phyloP scores from a whole-genome alignment of 805 yeast genomes.

The Ogataea paraovalis region DNA sequence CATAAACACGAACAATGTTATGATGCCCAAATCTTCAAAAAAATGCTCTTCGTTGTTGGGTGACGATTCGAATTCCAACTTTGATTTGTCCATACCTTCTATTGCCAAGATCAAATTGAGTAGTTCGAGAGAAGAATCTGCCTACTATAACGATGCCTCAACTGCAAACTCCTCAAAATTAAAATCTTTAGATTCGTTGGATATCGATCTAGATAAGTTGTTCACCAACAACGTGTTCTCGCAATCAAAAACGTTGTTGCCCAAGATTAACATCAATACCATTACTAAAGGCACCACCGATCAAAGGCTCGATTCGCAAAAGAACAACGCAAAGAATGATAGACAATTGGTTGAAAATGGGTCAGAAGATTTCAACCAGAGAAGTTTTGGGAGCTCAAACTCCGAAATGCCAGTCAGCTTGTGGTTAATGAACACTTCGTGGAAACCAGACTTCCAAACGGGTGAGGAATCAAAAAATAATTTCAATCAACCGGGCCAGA shows the following conservation, averaged over 20 bases:
- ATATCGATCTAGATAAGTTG: slow-evolving; percentile 20
- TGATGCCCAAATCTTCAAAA: slow-evolving; percentile 8
- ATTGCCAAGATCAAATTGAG: slow-evolving; percentile 11
- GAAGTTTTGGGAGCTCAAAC: neutral
- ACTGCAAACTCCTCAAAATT: slow-evolving; percentile 4
- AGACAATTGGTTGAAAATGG: neutral
- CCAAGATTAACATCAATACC: slow-evolving; percentile 15
- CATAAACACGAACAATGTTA: slow-evolving; percentile 10
- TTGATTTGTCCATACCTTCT: slow-evolving; percentile 7
- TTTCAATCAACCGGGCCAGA: neutral
- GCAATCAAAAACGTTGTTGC: slow-evolving; percentile 15
- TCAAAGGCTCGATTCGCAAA: neutral
- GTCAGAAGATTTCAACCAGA: neutral
- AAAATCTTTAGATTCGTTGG: slow-evolving; percentile 12
- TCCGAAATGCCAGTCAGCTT: slow-evolving; percentile 14
- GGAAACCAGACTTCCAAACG: slow-evolving; percentile 16
- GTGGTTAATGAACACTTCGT: slow-evolving; percentile 18
- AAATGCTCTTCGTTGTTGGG: neutral
- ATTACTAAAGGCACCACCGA: neutral
- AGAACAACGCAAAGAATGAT: neutral
- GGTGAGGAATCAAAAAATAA: neutral
- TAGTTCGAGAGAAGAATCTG: slow-evolving; percentile 2
- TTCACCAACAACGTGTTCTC: slow-evolving; percentile 26
- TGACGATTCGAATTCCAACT: slow-evolving; percentile 1
- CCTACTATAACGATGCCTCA: neutral